Evolutionary conservation across 345 rosid genomes (phyloP).

Genomic region (Euphorbia pulcherrima): DNA sequence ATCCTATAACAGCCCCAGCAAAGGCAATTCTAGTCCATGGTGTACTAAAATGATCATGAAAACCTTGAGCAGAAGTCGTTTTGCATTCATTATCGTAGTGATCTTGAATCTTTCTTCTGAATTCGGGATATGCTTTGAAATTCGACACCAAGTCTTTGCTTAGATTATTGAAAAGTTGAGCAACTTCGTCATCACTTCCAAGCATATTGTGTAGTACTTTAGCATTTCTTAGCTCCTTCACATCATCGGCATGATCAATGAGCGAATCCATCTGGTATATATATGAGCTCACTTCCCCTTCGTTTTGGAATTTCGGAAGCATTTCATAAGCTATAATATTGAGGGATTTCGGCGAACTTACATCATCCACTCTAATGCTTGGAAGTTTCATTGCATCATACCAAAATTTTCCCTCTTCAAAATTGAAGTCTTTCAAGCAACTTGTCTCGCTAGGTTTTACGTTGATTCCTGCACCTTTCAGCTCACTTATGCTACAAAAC

Average conservation of each 20-base stretch:
- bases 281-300: slow-evolving; percentile 16
- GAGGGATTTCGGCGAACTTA: slow-evolving; percentile 11
- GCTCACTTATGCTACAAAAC: neutral
- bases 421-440: no score
- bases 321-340: slow-evolving; percentile 28
- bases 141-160: slow-evolving; percentile 14
- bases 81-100: neutral
- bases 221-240: slow-evolving; percentile 10
- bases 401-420: neutral
- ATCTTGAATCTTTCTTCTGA: neutral
- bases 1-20: neutral
- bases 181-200: slow-evolving; percentile 20
- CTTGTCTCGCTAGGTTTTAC: neutral
- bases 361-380: slow-evolving; percentile 11
- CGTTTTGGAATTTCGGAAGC: slow-evolving; percentile 2
- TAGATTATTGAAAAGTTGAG: slow-evolving; percentile 10
- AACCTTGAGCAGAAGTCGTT: neutral
- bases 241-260: slow-evolving; percentile 18
- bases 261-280: slow-evolving; percentile 16
- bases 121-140: neutral
- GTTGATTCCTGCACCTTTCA: neutral
- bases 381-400: slow-evolving; percentile 19
- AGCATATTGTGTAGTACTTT: slow-evolving; percentile 12
- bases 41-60: slow-evolving; percentile 8
- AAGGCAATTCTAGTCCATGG: slow-evolving; percentile 22